phyloP scores from a whole-genome alignment of 306 rosid genomes.

The Arachis stenosperma region DNA sequence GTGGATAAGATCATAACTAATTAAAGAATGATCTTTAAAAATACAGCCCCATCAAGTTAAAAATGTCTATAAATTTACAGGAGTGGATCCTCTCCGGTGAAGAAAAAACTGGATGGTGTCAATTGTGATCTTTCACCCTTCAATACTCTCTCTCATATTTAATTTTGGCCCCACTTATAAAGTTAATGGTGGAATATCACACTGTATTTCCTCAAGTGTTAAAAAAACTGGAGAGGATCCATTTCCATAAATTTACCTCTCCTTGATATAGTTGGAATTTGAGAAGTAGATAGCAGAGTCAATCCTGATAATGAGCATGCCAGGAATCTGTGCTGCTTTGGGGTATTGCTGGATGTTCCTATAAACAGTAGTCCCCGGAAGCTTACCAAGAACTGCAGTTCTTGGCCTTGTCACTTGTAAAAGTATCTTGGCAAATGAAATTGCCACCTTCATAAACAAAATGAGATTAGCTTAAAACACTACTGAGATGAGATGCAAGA shows the following conservation, averaged over 20 bases:
- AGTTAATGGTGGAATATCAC: too few species aligned
- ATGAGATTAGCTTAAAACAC: background rate
- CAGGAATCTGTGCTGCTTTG: constrained; percentile 57
- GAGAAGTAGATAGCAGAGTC: constrained; percentile 94
- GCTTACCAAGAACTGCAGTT: constrained; percentile 73
- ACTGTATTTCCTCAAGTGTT: too few species aligned
- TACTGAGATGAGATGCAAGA: constrained; percentile 14
- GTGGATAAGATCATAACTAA: too few species aligned
- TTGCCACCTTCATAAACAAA: constrained; percentile 52
- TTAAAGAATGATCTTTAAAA: too few species aligned
- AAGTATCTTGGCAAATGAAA: constrained; percentile 76
- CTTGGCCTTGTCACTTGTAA: constrained; percentile 91
- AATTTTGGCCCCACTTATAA: too few species aligned
- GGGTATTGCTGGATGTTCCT: constrained; percentile 78
- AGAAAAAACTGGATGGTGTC: too few species aligned
- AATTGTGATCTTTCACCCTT: too few species aligned
- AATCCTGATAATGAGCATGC: constrained; percentile 72
- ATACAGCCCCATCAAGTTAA: too few species aligned
- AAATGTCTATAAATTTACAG: constrained; percentile 30
- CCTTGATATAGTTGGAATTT: constrained; percentile 82
- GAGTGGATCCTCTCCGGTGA: too few species aligned
- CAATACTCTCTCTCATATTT: too few species aligned
- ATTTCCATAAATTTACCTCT: constrained; percentile 62
- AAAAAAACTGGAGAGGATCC: too few species aligned
- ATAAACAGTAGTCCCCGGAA: constrained; percentile 62